These are phyloP conservation scores for Cercospora citrullina DNA, from an alignment of 2,329 filamentous ascomycete genomes.

Conservation along the genomic window DNA sequence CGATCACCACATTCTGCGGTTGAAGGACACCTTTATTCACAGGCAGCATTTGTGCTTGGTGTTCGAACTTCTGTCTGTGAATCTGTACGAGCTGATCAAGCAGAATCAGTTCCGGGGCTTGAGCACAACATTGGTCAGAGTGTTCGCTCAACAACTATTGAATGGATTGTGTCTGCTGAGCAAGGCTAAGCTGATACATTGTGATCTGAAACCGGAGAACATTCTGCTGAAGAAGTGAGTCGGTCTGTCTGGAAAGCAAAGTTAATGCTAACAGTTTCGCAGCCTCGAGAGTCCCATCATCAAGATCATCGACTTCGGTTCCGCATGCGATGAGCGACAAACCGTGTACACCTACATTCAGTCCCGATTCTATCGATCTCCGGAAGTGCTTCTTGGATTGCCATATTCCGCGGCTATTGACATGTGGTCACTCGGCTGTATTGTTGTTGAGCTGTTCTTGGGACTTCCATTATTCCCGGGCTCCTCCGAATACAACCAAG, in stretches of 20 bases:
- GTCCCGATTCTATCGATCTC: constrained; percentile 95
- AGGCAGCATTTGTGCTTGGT: constrained; percentile 94
- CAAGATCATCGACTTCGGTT: constrained; percentile 99
- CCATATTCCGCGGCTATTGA: constrained; percentile 98
- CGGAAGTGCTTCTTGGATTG: constrained; percentile 89
- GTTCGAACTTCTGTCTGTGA: constrained; percentile 94
- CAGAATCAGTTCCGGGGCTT: constrained; percentile 98
- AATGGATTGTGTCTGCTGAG: constrained; percentile 90
- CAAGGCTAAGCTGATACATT: constrained; percentile 96
- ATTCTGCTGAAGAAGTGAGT: constrained; percentile 84
- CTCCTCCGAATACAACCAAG: constrained; percentile 98
- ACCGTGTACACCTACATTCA: constrained; percentile 99
- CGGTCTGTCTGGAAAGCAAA: too few relatives aligned
- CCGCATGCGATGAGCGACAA: constrained; percentile 95
- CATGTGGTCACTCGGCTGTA: constrained; percentile 99
- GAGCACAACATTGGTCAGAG: constrained; percentile 92
- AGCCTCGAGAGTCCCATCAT: constrained; percentile 96
- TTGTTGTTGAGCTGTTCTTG: constrained; percentile 95
- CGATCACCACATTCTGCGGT: constrained; percentile 88
- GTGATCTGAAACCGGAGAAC: constrained; percentile 97
- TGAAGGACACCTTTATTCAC: constrained; percentile 98
- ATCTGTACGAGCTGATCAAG: constrained; percentile 97
- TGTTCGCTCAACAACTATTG: constrained; percentile 94
- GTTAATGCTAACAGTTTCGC: constrained; percentile 11
- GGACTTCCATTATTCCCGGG: constrained; percentile 93